Conservation (phyloP, 2,329 filamentous ascomycete genomes). For the Calonectria hongkongensis region DNA sequence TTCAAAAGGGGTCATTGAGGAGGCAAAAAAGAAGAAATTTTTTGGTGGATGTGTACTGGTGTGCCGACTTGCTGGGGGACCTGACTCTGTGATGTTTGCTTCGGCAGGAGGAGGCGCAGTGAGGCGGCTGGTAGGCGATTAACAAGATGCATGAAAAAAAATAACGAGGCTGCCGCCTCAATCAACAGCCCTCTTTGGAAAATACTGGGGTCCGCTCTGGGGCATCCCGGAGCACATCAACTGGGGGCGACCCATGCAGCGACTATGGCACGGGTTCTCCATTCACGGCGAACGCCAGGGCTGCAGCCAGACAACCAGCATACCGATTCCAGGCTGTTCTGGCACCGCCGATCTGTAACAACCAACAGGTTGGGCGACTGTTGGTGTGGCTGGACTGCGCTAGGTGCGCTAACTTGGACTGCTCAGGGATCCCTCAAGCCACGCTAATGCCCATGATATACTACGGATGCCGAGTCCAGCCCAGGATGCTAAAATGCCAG, state of each 20-base stretch:
- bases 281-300: conserved; percentile 18
- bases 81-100: conserved; percentile 4
- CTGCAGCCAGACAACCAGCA: conserved; percentile 28
- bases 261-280: conserved; percentile 25
- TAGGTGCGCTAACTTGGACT: conserved; percentile 48
- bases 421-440: conserved; percentile 42
- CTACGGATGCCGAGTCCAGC: conserved; percentile 41
- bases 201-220: conserved; percentile 5
- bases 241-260: conserved; percentile 21
- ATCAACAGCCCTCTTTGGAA: conserved; percentile 7
- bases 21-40: neutral
- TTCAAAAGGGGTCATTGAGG: conserved; percentile 13
- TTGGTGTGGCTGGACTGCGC: conserved; percentile 48
- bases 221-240: conserved; percentile 20
- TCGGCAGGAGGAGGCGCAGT: conserved; percentile 20
- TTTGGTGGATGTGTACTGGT: neutral
- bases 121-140: conserved; percentile 15
- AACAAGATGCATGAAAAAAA: conserved; percentile 9
- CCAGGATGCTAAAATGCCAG: conserved; percentile 40
- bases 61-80: neutral
- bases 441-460: conserved; percentile 48
- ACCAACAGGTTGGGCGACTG: conserved; percentile 47
- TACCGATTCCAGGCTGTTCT: conserved; percentile 50
- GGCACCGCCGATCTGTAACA: conserved; percentile 48
- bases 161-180: conserved; percentile 3